These are phyloP conservation scores for Coemansia sp. DNA, from an alignment of 192 early-diverging fungal genomes.

Conservation along the genomic window DNA sequence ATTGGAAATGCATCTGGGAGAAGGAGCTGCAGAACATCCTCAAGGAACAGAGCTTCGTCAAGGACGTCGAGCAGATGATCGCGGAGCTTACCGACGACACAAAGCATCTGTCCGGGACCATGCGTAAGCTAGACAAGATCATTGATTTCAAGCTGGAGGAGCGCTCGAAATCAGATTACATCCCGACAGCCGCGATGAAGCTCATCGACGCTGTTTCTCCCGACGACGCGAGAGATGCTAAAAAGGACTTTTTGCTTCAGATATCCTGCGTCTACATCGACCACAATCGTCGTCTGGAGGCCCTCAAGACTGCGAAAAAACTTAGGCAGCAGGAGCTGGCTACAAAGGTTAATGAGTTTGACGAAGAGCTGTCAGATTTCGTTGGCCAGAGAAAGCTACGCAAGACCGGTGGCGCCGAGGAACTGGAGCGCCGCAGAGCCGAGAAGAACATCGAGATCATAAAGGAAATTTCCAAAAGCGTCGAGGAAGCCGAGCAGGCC, in stretches of 20 bases:
- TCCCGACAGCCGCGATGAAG: slow-evolving; percentile 25
- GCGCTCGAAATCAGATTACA: slow-evolving; percentile 41
- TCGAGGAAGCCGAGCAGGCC: slow-evolving; percentile 46
- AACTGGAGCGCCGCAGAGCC: slow-evolving; percentile 65
- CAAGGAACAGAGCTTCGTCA: slow-evolving; percentile 75
- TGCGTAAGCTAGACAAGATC: slow-evolving; percentile 62
- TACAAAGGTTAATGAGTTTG: slow-evolving; percentile 72
- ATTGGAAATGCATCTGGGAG: slow-evolving; percentile 83
- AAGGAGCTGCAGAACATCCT: slow-evolving; percentile 78
- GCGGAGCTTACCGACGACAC: slow-evolving; percentile 67
- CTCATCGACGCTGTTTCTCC: slow-evolving; percentile 55
- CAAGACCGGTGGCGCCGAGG: slow-evolving; percentile 73
- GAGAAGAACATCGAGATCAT: slow-evolving; percentile 67
- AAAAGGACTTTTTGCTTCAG: slow-evolving; percentile 66
- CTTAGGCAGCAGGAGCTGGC: slow-evolving; percentile 64
- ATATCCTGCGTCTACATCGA: slow-evolving; percentile 67
- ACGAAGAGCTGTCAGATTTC: slow-evolving; percentile 66
- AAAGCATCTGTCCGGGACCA: slow-evolving; percentile 57
- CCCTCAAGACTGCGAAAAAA: slow-evolving; percentile 64
- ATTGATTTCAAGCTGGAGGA: slow-evolving; percentile 54
- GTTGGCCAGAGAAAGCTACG: slow-evolving; percentile 63
- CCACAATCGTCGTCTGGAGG: slow-evolving; percentile 61
- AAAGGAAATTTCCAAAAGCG: slow-evolving; percentile 51
- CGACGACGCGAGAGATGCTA: slow-evolving; percentile 63
- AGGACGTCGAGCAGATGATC: slow-evolving; percentile 71